Percentiles rank a stretch among this genome's conserved stretches.
Conservation (phyloP, 129 eudicot species). For the Chrysanthemum lavandulifolium region DNA sequence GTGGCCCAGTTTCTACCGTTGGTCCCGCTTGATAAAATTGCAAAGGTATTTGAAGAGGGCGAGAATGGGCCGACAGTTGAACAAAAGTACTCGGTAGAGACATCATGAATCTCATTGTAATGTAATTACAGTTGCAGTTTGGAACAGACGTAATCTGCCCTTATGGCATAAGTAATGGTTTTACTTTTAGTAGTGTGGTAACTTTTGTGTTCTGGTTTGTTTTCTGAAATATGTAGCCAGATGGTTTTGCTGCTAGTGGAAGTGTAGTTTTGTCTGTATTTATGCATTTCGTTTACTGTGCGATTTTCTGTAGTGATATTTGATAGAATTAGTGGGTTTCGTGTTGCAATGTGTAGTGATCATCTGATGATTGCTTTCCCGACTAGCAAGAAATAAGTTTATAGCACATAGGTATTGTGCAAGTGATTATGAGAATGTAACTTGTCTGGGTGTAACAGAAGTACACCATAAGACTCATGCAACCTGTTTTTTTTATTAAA, state of each 20-base stretch:
- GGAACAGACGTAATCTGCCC: too few relatives aligned
- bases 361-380: too few relatives aligned
- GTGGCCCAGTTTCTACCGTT: slow-evolving; percentile 60
- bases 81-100: slow-evolving; percentile 24
- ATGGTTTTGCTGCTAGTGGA: slow-evolving; percentile 6
- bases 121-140: too few relatives aligned
- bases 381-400: too few relatives aligned
- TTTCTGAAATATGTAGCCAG: not conserved
- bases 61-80: slow-evolving; percentile 36
- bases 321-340: too few relatives aligned
- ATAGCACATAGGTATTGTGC: too few relatives aligned
- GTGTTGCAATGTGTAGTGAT: too few relatives aligned
- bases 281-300: not conserved
- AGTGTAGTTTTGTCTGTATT: slow-evolving; percentile 10
- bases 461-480: too few relatives aligned
- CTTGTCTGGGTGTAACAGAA: too few relatives aligned
- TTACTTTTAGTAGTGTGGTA: slow-evolving; percentile 16
- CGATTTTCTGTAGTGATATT: too few relatives aligned
- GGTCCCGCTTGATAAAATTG: slow-evolving; percentile 74
- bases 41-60: slow-evolving; percentile 46
- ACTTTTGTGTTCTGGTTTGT: not conserved
- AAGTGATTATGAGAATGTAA: too few relatives aligned
- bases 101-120: slow-evolving; percentile 15
- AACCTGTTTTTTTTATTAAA: too few relatives aligned
- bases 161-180: slow-evolving; percentile 10